These are phyloP conservation scores for Talaromyces adpressus DNA, from an alignment of 495 filamentous ascomycete genomes.

Conservation along the genomic window DNA sequence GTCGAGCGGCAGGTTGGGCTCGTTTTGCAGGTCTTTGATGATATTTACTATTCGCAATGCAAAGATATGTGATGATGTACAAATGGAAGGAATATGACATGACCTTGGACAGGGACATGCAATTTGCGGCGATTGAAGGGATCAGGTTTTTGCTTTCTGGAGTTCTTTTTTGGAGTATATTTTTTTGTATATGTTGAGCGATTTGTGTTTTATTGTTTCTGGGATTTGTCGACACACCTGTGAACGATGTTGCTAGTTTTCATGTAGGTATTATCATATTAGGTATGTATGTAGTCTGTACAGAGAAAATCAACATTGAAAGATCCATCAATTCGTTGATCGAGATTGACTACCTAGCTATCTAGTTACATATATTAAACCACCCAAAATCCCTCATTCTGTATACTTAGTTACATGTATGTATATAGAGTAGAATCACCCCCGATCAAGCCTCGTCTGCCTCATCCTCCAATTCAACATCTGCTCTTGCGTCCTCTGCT, in stretches of 20 bases:
- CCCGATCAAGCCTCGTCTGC: conserved; percentile 19
- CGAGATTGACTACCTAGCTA: no score
- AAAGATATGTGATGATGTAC: not conserved
- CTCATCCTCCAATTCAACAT: conserved; percentile 24
- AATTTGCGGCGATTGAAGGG: not conserved
- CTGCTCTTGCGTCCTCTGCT: conserved; percentile 48
- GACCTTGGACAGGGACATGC: not conserved
- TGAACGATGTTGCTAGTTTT: not conserved
- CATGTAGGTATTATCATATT: not conserved
- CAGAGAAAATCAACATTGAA: not conserved
- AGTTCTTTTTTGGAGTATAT: not conserved
- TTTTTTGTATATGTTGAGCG: not conserved
- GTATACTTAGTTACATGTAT: not conserved
- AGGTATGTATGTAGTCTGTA: not conserved
- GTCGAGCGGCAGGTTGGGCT: conserved; percentile 40
- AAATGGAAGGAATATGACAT: no score
- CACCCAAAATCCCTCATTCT: not conserved
- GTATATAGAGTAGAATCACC: no score
- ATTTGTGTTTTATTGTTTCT: not conserved
- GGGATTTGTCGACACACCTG: not conserved
- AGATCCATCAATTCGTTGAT: not conserved
- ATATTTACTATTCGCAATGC: not conserved
- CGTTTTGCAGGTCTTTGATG: conserved; percentile 38
- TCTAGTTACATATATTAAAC: no score
- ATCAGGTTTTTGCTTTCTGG: not conserved